Evolutionary conservation across 2,329 filamentous ascomycete genomes (phyloP), one percentile per base, ranked within the genome.

Genomic region (Bertia moriformis): DNA sequence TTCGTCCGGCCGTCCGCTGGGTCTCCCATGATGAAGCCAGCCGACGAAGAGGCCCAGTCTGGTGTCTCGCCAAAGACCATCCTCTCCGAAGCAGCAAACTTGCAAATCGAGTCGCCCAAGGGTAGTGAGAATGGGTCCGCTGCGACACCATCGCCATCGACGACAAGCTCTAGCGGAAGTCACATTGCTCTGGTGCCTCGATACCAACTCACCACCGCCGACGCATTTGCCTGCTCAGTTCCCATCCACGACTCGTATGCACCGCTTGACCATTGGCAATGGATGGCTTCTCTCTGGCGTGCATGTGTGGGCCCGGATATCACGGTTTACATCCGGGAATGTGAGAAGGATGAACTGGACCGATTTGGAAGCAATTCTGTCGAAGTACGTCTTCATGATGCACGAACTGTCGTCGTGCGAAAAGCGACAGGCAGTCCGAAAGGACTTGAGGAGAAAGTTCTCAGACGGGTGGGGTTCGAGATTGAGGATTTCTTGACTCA

Each of bases 361-460:
- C 10, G 15, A 7, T 10, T 14, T 7, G 32, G 32, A 10, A 15
- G 32, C 15, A 35, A 35, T 18, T 7, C 32, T 7, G 32, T 35
- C 32, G 32, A 35, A 15, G 15, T 35, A 7, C 10, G 32, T 10
- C 32, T 35, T 13, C 32, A 35, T 7, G 32, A 35, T 18, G 32
- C 32, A 12, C 10, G 32, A 7, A 35, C 32, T 35, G 15, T 35
- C 7, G 32, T 35, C 32, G 10, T 35, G 32, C 10, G 63, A 62
- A 3, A 27, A 43, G n/a, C 35, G 41, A 13, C 42, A 39, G 4
- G 67, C 66, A 36, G 60, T 66, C 42, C 46, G 48, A 7, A 64
- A 60, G 57, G 60, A 62, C 3, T 55, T 48, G 32, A 35, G 15
- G 32, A 35, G 32, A 35, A 35, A 17, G 32, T 15, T 10, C 3